phyloP scores from a whole-genome alignment of 306 rosid genomes.

The Gleditsia sinensis region DNA sequence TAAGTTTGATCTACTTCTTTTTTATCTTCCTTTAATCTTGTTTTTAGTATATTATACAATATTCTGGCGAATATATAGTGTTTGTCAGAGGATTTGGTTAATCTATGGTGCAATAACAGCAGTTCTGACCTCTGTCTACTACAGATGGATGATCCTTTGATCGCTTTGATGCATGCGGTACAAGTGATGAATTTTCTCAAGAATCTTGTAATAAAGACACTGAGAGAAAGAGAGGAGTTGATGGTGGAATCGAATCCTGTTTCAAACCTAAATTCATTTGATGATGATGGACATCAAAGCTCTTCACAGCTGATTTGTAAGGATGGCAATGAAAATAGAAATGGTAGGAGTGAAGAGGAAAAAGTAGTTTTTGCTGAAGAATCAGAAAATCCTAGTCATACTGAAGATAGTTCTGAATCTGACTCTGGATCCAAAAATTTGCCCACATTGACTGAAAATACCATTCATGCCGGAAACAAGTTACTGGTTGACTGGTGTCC shows the following conservation, averaged over 20 bases:
- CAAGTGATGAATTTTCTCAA: conserved; percentile 98
- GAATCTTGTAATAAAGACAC: conserved; percentile 76
- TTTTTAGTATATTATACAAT: conserved; percentile 5
- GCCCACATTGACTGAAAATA: conserved; percentile 47
- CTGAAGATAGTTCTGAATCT: conserved; percentile 41
- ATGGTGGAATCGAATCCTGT: conserved; percentile 56
- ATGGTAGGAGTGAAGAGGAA: conserved; percentile 48
- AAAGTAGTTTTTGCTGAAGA: conserved; percentile 47
- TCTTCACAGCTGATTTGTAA: conserved; percentile 46
- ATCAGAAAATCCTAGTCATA: conserved; percentile 53
- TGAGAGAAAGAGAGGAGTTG: conserved; percentile 78
- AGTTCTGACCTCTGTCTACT: conserved; percentile 24
- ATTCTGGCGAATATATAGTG: background rate
- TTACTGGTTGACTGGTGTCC: conserved; percentile 63
- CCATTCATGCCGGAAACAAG: conserved; percentile 52
- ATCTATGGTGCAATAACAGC: conserved; percentile 21
- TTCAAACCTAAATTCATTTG: conserved; percentile 58
- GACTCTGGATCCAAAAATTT: conserved; percentile 48
- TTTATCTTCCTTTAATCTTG: background rate
- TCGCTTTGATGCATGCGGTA: conserved; percentile 96
- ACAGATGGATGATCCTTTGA: conserved; percentile 97
- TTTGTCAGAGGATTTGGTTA: conserved; percentile 19
- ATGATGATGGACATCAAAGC: conserved; percentile 71
- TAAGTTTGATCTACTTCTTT: background rate
- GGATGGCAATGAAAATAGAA: conserved; percentile 42